Evolutionary conservation across 2,329 filamentous ascomycete genomes (phyloP).

Genomic region (Neocucurbitaria cava): DNA sequence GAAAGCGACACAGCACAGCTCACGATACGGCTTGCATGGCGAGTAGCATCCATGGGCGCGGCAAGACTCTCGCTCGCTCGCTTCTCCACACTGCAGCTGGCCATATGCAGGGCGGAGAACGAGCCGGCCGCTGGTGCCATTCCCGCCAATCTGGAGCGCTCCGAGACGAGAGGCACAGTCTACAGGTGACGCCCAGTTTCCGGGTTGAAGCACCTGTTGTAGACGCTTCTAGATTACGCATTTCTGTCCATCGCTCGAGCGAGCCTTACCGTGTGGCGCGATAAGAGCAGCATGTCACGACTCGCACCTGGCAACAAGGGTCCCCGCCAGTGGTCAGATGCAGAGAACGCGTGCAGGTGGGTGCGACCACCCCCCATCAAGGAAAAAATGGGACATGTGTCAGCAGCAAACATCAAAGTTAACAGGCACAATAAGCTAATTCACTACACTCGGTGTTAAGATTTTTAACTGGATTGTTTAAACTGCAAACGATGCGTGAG

Average conservation of each 20-base stretch:
- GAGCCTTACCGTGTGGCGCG: conserved; percentile 13
- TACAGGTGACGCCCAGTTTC: background rate
- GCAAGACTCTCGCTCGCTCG: conserved; percentile 11
- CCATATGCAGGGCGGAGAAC: conserved; percentile 37
- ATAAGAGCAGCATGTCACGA: conserved; percentile 13
- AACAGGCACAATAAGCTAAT: too few species aligned
- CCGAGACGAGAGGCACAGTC: conserved; percentile 4
- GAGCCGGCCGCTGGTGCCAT: background rate
- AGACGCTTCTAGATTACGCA: background rate
- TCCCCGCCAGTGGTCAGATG: conserved; percentile 5
- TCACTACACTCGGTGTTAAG: too few species aligned
- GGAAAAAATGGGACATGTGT: too few species aligned
- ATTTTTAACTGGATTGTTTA: too few species aligned
- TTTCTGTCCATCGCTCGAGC: background rate
- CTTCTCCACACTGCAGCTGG: conserved; percentile 12
- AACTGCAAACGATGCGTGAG: too few species aligned
- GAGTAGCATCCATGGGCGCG: background rate
- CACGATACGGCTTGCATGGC: background rate
- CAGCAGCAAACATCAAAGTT: too few species aligned
- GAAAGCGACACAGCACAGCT: background rate
- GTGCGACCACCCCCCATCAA: too few species aligned
- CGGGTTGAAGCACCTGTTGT: background rate
- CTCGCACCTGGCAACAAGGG: conserved; percentile 9
- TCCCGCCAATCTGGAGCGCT: conserved; percentile 11
- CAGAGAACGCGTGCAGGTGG: background rate